Conservation (phyloP, 2,329 filamentous ascomycete species). For the Phialocephala subalpina region DNA sequence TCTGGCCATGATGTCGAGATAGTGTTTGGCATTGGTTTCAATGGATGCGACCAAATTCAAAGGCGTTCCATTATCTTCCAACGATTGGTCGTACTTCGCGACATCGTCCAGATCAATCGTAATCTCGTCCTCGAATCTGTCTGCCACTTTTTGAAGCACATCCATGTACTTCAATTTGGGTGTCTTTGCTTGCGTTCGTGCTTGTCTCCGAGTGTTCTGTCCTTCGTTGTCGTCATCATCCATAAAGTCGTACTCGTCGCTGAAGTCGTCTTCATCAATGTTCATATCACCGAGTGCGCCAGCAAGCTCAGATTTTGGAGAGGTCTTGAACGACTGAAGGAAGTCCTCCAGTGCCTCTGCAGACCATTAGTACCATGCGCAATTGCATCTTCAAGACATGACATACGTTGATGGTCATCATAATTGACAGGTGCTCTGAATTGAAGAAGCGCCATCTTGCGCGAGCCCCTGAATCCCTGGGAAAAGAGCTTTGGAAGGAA, state of each 20-base stretch:
- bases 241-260: slow-evolving; percentile 93
- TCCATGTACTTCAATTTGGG: slow-evolving; percentile 89
- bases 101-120: slow-evolving; percentile 91
- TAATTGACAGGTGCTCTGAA: slow-evolving; percentile 86
- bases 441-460: slow-evolving; percentile 84
- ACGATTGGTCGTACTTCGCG: slow-evolving; percentile 77
- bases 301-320: slow-evolving; percentile 73
- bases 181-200: slow-evolving; percentile 57
- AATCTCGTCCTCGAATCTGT: slow-evolving; percentile 80
- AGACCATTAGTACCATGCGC: slow-evolving; percentile 26
- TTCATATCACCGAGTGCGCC: slow-evolving; percentile 85
- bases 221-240: slow-evolving; percentile 74
- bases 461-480: slow-evolving; percentile 33
- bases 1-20: slow-evolving; percentile 88
- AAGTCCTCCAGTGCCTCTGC: slow-evolving; percentile 87
- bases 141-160: slow-evolving; percentile 85
- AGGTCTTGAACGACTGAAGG: slow-evolving; percentile 86
- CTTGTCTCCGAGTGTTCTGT: slow-evolving; percentile 52
- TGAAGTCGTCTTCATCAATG: slow-evolving; percentile 85
- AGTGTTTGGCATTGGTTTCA: slow-evolving; percentile 91
- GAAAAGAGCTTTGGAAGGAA: not conserved
- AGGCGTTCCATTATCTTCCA: slow-evolving; percentile 62
- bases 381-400: slow-evolving; percentile 18
- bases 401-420: slow-evolving; percentile 80
- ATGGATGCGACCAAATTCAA: slow-evolving; percentile 83